A percentile compares a stretch with the other conserved stretches of the same genome.
phyloP scores from a whole-genome alignment of 306 rosid species.

The Pyrus betulifolia region DNA sequence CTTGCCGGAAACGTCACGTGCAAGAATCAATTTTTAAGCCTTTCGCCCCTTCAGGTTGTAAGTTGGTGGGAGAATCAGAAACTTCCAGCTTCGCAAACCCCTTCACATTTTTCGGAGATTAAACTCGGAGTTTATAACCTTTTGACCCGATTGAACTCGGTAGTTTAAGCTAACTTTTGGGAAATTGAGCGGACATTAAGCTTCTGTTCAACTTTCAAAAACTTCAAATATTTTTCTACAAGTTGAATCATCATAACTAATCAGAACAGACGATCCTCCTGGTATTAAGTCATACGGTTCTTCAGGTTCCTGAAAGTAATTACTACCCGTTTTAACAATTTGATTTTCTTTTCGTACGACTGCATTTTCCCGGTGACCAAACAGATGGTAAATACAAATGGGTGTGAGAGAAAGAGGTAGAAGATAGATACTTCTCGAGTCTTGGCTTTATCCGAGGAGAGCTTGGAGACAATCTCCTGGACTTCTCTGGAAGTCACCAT shows the following conservation, averaged over 20 bases:
- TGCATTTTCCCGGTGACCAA: slow-evolving; percentile 6
- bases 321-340: not conserved
- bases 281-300: not conserved
- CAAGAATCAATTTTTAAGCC: too few relatives aligned
- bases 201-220: not conserved
- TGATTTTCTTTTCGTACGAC: not conserved
- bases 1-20: too few relatives aligned
- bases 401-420: not conserved
- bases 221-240: not conserved
- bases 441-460: slow-evolving; percentile 80
- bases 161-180: not conserved
- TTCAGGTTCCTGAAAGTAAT: not conserved
- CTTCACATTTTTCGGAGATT: too few relatives aligned
- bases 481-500: slow-evolving; percentile 63
- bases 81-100: too few relatives aligned
- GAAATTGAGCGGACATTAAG: not conserved
- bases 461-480: slow-evolving; percentile 63
- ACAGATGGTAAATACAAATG: not conserved
- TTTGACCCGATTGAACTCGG: not conserved
- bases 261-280: not conserved
- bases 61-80: too few relatives aligned
- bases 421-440: slow-evolving; percentile 58
- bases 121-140: not conserved
- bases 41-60: too few relatives aligned
- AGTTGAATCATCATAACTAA: not conserved